A percentile compares a stretch with the other conserved stretches of the same genome.
These are phyloP conservation scores for Salix udensis DNA, from an alignment of 345 rosid genomes.

Conservation along the genomic window DNA sequence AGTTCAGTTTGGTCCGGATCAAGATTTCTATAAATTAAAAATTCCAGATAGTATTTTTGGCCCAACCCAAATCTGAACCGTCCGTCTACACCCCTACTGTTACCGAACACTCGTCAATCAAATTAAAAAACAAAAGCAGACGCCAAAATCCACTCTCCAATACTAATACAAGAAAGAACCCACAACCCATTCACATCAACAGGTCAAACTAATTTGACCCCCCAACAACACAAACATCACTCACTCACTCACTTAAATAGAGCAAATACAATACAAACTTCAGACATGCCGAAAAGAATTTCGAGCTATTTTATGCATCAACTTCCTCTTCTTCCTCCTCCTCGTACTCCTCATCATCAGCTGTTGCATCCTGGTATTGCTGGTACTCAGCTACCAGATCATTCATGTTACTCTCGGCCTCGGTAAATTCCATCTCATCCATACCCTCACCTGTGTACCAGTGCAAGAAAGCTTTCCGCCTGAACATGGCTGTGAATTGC, in stretches of 20 bases:
- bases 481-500: slow-evolving; percentile 27
- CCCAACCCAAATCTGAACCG: too few relatives aligned
- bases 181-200: neutral
- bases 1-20: too few relatives aligned
- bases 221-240: neutral
- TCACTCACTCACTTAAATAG: slow-evolving; percentile 11
- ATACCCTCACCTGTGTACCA: slow-evolving; percentile 25
- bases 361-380: slow-evolving; percentile 28
- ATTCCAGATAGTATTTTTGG: too few relatives aligned
- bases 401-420: slow-evolving; percentile 26
- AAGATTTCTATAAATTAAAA: too few relatives aligned
- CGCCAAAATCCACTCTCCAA: neutral
- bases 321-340: slow-evolving; percentile 19
- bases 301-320: slow-evolving; percentile 3
- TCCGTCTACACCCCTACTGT: too few relatives aligned
- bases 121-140: neutral
- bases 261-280: slow-evolving; percentile 12
- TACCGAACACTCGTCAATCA: neutral
- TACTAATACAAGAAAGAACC: slow-evolving; percentile 9
- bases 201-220: slow-evolving; percentile 4
- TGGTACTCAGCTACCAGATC: slow-evolving; percentile 26
- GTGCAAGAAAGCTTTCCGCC: slow-evolving; percentile 30
- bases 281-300: neutral
- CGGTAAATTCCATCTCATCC: slow-evolving; percentile 25
- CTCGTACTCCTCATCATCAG: slow-evolving; percentile 20